These are phyloP conservation scores for Babesia microti DNA, from an alignment of 169 alveolate species.

Conservation along the genomic window DNA sequence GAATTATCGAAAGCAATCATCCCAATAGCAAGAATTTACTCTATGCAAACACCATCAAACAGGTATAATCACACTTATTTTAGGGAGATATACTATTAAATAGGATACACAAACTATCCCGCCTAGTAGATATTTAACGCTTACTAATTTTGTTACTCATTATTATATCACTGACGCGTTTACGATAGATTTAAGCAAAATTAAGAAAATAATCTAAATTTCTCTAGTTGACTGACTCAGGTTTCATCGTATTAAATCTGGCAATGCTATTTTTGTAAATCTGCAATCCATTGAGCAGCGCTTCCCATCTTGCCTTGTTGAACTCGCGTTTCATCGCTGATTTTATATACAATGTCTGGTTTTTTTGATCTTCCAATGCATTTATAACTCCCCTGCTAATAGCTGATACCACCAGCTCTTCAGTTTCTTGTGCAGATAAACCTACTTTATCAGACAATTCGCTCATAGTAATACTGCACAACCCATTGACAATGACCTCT, in stretches of 20 bases:
- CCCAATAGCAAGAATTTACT: conserved; percentile 76
- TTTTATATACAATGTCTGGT: conserved; percentile 35
- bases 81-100: conserved; percentile 80
- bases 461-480: conserved; percentile 8
- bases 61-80: conserved; percentile 31
- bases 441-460: conserved; percentile 21
- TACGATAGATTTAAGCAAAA: too few relatives aligned
- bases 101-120: conserved; percentile 82
- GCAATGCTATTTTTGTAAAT: conserved; percentile 34
- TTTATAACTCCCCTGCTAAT: conserved; percentile 56
- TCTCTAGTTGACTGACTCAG: too few relatives aligned
- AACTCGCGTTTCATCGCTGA: conserved; percentile 51
- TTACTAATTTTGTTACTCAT: too few relatives aligned
- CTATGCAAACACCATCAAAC: conserved; percentile 70
- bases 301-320: conserved; percentile 35
- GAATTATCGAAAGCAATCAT: conserved; percentile 80
- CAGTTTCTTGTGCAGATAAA: conserved; percentile 32
- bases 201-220: too few relatives aligned
- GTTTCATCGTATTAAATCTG: conserved; percentile 11
- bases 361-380: conserved; percentile 52
- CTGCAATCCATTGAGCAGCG: conserved; percentile 26
- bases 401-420: conserved; percentile 52
- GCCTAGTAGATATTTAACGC: conserved; percentile 79
- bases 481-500: conserved; percentile 14
- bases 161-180: too few relatives aligned